Evolutionary conservation across 768 basidiomycete species (phyloP).

Genomic region (Naematelia aurantialba): DNA sequence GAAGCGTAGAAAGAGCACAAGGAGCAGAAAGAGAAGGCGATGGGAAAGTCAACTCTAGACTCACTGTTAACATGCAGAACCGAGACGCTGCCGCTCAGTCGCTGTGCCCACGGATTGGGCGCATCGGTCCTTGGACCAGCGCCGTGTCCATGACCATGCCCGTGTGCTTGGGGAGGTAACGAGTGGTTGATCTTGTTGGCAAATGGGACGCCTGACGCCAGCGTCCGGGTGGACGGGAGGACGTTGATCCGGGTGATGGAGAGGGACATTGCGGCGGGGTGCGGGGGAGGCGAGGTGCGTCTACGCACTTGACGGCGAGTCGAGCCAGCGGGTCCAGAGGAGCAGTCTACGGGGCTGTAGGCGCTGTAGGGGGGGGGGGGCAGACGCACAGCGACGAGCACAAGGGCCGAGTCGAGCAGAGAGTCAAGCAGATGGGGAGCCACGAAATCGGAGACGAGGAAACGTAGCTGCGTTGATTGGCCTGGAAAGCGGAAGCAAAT

Average conservation of each 20-base stretch:
- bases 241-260: constrained; percentile 57
- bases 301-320: no score
- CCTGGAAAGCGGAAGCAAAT: not conserved
- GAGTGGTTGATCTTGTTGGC: constrained; percentile 72
- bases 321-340: no score
- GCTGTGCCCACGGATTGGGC: constrained; percentile 28
- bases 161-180: constrained; percentile 61
- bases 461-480: not conserved
- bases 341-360: not conserved
- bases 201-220: constrained; percentile 73
- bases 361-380: not conserved
- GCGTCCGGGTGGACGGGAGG: constrained; percentile 71
- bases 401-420: constrained; percentile 2
- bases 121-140: constrained; percentile 54
- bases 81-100: constrained; percentile 19
- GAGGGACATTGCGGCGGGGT: constrained; percentile 30
- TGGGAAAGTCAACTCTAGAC: not conserved
- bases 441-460: not conserved
- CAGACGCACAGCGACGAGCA: not conserved
- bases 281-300: constrained; percentile 5
- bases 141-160: constrained; percentile 57
- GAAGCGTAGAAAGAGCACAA: not conserved
- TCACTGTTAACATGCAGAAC: constrained; percentile 12
- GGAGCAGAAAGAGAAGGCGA: not conserved
- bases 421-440: constrained; percentile 1